phyloP scores from a whole-genome alignment of 2,329 filamentous ascomycete genomes.

The Fusarium cyanostomum region DNA sequence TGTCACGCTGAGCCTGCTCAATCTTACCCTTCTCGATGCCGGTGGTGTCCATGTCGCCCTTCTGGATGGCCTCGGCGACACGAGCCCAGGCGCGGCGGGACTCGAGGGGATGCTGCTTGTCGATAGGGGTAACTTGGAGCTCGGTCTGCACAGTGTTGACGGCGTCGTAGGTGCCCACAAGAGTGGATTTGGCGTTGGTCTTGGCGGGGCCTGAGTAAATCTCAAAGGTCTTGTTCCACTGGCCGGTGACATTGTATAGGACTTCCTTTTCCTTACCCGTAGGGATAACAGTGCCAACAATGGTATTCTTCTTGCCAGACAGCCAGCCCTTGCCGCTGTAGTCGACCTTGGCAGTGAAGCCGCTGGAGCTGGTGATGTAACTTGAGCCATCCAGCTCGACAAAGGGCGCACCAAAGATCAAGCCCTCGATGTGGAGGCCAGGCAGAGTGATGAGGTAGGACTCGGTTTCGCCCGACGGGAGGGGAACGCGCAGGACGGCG shows the following conservation, averaged over 20 bases:
- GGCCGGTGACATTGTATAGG: constrained; percentile 84
- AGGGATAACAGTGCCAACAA: constrained; percentile 77
- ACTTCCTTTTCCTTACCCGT: constrained; percentile 77
- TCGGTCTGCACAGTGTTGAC: constrained; percentile 67
- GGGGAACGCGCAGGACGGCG: constrained; percentile 79
- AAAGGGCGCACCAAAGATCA: constrained; percentile 87
- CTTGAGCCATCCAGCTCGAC: constrained; percentile 88
- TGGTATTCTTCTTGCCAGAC: constrained; percentile 93
- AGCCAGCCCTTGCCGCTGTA: constrained; percentile 96
- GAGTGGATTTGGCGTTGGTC: constrained; percentile 57
- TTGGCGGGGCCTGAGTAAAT: constrained; percentile 73
- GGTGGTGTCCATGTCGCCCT: constrained; percentile 85
- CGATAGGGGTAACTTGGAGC: constrained; percentile 75
- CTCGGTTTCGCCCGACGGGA: constrained; percentile 59
- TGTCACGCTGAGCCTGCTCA: constrained; percentile 84
- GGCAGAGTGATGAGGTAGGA: constrained; percentile 92
- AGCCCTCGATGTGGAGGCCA: constrained; percentile 89
- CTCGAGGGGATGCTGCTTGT: constrained; percentile 87
- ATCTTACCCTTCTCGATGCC: constrained; percentile 85
- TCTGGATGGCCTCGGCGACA: constrained; percentile 81
- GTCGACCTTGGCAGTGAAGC: constrained; percentile 89
- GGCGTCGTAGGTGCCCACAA: constrained; percentile 70
- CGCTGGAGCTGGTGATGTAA: constrained; percentile 86
- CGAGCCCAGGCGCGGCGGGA: constrained; percentile 87
- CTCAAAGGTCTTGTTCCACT: constrained; percentile 87